Evolutionary conservation across 768 basidiomycete genomes (phyloP), one percentile per base, ranked within the genome.

Genomic region (Chalciporus chontae): DNA sequence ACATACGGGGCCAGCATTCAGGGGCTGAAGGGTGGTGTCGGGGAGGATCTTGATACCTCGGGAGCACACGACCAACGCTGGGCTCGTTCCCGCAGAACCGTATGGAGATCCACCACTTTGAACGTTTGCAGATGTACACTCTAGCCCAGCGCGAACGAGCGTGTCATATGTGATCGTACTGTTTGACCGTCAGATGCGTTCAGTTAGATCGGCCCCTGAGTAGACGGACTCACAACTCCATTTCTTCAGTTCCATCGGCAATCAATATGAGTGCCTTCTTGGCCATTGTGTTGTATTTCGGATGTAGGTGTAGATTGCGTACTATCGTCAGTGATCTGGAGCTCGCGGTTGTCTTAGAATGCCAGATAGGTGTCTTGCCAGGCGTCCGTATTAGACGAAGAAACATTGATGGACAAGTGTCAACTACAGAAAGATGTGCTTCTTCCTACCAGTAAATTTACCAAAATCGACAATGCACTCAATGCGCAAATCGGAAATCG

Each of bases 171-270:
- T 77, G 69, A 91, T 84, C 8, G 87, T 88, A 58, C 88, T 91
- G 61, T 4, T 7, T 17, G 31, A 38, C 19, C 6, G 21, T 31
- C 29, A 31, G 29, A 13, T 31, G 21, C 14, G 9, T 36, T 45
- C 32, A 36, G 21, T 37, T 34, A 13, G 23, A 46, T 31, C 34
- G 17, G 17, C 50, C 40, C 37, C 19, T 43, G 48, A 42, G 34
- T n/a, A 47, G 19, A 29, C 7, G 19, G n/a, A 48, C 82, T 57
- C 60, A 87, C 89, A 90, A 91, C 68, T 90, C 89, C 83, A 90
- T 90, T 69, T 92, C 90, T 63, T 92, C 90, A 1, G 90, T 90
- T 11, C 90, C 90, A 61, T 90, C 78, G 15, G 89, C 85, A 23
- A 92, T 78, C 19, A 92, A 71, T 41, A 92, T 75, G 18, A 90